These are phyloP conservation scores for Zalaria obscura DNA, from an alignment of 2,329 filamentous ascomycete genomes.

Conservation along the genomic window DNA sequence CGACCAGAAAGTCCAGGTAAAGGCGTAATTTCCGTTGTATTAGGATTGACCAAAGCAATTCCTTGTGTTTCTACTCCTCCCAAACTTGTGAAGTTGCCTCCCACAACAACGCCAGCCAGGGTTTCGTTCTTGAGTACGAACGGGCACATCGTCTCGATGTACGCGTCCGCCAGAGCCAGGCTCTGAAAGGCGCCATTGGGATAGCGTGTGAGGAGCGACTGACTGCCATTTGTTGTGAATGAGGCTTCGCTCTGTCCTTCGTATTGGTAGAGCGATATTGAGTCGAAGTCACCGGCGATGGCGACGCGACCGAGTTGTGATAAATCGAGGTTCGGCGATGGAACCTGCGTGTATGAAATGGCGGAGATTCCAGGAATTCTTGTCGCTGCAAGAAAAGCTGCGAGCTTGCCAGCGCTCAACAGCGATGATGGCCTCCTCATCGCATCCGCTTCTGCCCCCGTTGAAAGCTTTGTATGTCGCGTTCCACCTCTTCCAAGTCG, in stretches of 20 bases:
- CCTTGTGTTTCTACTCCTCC: slow-evolving; percentile 59
- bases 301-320: slow-evolving; percentile 67
- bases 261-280: slow-evolving; percentile 80
- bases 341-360: slow-evolving; percentile 40
- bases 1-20: slow-evolving; percentile 69
- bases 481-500: neutral
- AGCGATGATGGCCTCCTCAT: slow-evolving; percentile 5
- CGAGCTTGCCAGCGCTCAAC: slow-evolving; percentile 7
- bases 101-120: slow-evolving; percentile 64
- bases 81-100: slow-evolving; percentile 90
- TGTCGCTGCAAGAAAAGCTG: slow-evolving; percentile 2
- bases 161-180: slow-evolving; percentile 57
- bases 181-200: slow-evolving; percentile 74
- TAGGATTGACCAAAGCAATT: slow-evolving; percentile 68
- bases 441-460: slow-evolving; percentile 5
- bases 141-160: slow-evolving; percentile 78
- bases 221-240: slow-evolving; percentile 60
- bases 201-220: slow-evolving; percentile 65
- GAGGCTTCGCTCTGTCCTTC: slow-evolving; percentile 60
- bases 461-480: neutral
- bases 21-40: slow-evolving; percentile 54
- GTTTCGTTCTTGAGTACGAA: slow-evolving; percentile 54
- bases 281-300: slow-evolving; percentile 77
- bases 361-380: slow-evolving; percentile 1
- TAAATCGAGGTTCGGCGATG: slow-evolving; percentile 64